A percentile compares a stretch with the other conserved stretches of the same genome.
Conservation (phyloP, 768 basidiomycete genomes). For the Pleurotus ostreatus region DNA sequence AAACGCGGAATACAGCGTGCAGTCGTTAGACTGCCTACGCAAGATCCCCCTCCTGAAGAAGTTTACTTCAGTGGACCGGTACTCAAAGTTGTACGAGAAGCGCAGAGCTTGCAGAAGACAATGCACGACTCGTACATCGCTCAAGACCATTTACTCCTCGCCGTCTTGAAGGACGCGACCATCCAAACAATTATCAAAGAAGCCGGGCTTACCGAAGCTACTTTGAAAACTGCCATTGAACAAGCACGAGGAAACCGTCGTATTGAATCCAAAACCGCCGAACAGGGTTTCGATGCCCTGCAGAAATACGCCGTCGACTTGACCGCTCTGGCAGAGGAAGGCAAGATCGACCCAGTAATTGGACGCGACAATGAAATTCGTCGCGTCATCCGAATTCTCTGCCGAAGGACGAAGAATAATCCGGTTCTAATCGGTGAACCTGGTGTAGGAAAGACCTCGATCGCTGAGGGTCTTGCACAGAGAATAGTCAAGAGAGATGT, state of each 20-base stretch:
- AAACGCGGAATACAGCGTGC: slow-evolving; percentile 70
- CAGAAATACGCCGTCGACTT: slow-evolving; percentile 86
- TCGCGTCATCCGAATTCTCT: slow-evolving; percentile 78
- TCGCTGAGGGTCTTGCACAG: slow-evolving; percentile 93
- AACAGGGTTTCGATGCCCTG: slow-evolving; percentile 91
- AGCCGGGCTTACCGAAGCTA: slow-evolving; percentile 62
- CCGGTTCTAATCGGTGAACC: slow-evolving; percentile 96
- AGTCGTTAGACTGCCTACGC: slow-evolving; percentile 79
- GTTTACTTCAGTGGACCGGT: slow-evolving; percentile 54
- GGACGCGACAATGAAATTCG: slow-evolving; percentile 92
- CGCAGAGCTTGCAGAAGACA: slow-evolving; percentile 72
- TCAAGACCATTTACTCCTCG: slow-evolving; percentile 87
- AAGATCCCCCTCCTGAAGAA: slow-evolving; percentile 85
- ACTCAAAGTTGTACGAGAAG: slow-evolving; percentile 67
- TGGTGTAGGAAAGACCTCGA: slow-evolving; percentile 93
- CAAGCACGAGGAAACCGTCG: slow-evolving; percentile 80
- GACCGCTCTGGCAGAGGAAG: slow-evolving; percentile 83
- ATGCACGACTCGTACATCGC: slow-evolving; percentile 92
- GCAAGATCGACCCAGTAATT: slow-evolving; percentile 94
- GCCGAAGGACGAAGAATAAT: slow-evolving; percentile 91
- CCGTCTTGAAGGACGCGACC: slow-evolving; percentile 70
- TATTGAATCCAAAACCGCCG: slow-evolving; percentile 82
- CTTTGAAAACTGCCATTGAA: slow-evolving; percentile 72
- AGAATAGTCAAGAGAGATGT: slow-evolving; percentile 94
- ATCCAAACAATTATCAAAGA: slow-evolving; percentile 74